phyloP scores from a whole-genome alignment of 1,139 yeast genomes.

The Yamadazyma trypodendri region DNA sequence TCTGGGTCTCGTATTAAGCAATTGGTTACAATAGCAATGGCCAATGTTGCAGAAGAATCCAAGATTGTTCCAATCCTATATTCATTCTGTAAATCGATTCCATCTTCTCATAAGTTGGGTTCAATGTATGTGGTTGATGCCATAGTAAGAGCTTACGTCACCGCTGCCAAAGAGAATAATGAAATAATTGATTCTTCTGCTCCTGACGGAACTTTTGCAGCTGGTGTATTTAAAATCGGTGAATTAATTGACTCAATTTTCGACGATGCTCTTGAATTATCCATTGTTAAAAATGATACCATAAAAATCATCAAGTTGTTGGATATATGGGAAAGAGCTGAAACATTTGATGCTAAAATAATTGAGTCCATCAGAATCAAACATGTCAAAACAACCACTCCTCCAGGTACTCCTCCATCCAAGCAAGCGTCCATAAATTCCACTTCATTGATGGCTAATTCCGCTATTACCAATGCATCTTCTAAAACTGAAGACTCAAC shows the following conservation, averaged over 20 bases:
- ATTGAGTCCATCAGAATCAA: conserved; percentile 58
- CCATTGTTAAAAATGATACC: conserved; percentile 50
- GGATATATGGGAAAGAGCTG: conserved; percentile 90
- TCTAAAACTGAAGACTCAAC: conserved; percentile 44
- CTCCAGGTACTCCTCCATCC: conserved; percentile 52
- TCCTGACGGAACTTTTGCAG: conserved; percentile 71
- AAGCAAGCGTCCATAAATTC: conserved; percentile 20
- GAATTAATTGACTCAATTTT: conserved; percentile 57
- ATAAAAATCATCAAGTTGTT: conserved; percentile 80
- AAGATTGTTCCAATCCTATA: conserved; percentile 58
- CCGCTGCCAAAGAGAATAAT: conserved; percentile 61
- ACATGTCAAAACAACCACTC: conserved; percentile 58
- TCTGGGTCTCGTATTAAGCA: conserved; percentile 93
- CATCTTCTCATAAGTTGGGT: conserved; percentile 84
- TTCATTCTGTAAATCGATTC: conserved; percentile 71
- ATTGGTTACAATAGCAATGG: conserved; percentile 74
- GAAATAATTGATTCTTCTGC: conserved; percentile 47
- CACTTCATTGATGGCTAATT: neutral
- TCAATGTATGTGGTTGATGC: conserved; percentile 90
- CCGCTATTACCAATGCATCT: neutral
- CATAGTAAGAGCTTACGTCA: conserved; percentile 80
- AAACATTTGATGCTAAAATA: conserved; percentile 63
- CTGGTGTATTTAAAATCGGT: conserved; percentile 65
- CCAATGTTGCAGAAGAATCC: conserved; percentile 58
- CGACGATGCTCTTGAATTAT: conserved; percentile 57